Conservation (phyloP, 495 filamentous ascomycete genomes). For the Daldinia concentrica region DNA sequence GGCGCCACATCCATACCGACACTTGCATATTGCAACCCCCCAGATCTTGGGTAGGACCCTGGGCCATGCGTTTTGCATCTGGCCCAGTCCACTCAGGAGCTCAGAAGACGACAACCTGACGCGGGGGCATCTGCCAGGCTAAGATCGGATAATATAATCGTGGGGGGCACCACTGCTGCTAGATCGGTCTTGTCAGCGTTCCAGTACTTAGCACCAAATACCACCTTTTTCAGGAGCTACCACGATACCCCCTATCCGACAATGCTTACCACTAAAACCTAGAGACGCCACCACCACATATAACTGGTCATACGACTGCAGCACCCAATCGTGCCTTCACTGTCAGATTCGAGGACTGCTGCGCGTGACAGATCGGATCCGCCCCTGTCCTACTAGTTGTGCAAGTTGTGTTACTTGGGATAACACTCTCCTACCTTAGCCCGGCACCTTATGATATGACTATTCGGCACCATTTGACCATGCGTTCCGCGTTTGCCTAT, state of each 20-base stretch:
- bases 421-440: constrained; percentile 24
- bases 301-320: constrained; percentile 22
- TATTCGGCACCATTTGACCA: constrained; percentile 21
- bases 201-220: constrained; percentile 24
- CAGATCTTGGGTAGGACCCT: constrained; percentile 40
- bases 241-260: constrained; percentile 40
- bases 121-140: constrained; percentile 42
- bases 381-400: constrained; percentile 21
- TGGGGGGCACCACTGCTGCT: constrained; percentile 31
- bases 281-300: constrained; percentile 22
- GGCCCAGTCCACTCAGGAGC: constrained; percentile 40
- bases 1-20: constrained; percentile 35
- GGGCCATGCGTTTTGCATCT: constrained; percentile 41
- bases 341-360: constrained; percentile 26
- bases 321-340: constrained; percentile 35
- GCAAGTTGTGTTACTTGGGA: constrained; percentile 31
- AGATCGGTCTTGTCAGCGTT: constrained; percentile 21
- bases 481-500: constrained; percentile 25
- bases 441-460: constrained; percentile 23
- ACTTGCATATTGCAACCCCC: constrained; percentile 43
- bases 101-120: constrained; percentile 22
- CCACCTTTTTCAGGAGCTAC: constrained; percentile 16
- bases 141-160: constrained; percentile 44
- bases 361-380: constrained; percentile 40
- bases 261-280: constrained; percentile 24